Evolutionary conservation across 2,329 filamentous ascomycete species (phyloP).

Genomic region (Colletotrichum nymphaeae): DNA sequence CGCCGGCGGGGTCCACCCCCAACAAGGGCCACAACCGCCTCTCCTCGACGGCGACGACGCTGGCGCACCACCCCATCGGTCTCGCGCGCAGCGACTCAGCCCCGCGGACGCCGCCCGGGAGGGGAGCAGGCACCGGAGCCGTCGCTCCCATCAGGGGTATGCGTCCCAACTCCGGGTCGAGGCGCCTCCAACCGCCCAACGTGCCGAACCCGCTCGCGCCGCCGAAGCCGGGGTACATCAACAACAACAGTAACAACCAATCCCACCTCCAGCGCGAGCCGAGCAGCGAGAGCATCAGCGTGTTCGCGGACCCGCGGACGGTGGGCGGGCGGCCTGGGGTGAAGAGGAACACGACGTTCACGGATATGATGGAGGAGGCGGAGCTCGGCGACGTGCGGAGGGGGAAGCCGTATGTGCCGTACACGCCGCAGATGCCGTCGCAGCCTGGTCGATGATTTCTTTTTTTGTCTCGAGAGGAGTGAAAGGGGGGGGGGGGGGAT

Average conservation of each 20-base stretch:
- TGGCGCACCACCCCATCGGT: conserved; percentile 29
- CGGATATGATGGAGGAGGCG: conserved; percentile 64
- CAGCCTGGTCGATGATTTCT: background rate
- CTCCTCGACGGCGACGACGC: conserved; percentile 24
- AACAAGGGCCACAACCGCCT: conserved; percentile 21
- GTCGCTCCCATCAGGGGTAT: conserved; percentile 52
- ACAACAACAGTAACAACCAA: too few species aligned
- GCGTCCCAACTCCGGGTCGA: conserved; percentile 39
- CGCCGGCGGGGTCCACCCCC: conserved; percentile 29
- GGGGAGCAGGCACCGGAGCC: conserved; percentile 7
- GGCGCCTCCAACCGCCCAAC: conserved; percentile 27
- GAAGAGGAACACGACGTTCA: conserved; percentile 57
- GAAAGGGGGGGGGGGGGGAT: background rate
- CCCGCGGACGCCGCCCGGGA: conserved; percentile 11
- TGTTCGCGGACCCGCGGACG: conserved; percentile 62
- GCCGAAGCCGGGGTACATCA: conserved; percentile 39
- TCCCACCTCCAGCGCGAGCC: conserved; percentile 50
- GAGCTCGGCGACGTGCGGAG: conserved; percentile 54
- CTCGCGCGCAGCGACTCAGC: conserved; percentile 27
- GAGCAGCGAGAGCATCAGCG: conserved; percentile 62
- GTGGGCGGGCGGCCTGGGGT: conserved; percentile 44
- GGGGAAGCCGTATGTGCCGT: conserved; percentile 56
- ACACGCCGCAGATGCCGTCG: conserved; percentile 15
- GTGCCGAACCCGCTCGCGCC: conserved; percentile 38
- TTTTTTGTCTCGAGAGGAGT: background rate